Conservation (phyloP, 1,139 yeast genomes). For the Taphrina pruni region DNA sequence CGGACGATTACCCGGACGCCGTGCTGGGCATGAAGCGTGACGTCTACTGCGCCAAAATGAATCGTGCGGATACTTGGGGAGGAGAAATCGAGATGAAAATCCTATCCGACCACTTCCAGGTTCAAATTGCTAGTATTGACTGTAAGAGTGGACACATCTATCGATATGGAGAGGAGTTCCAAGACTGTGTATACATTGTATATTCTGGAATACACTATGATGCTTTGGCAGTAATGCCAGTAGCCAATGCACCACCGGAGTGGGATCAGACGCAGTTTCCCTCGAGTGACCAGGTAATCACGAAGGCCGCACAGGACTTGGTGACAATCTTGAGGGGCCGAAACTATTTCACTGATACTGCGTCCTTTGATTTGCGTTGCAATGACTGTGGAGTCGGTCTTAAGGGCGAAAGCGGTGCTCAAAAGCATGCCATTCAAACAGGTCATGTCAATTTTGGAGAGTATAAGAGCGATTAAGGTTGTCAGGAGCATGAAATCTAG, state of each 20-base stretch:
- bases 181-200: slow-evolving; percentile 58
- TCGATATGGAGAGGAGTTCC: slow-evolving; percentile 58
- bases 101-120: slow-evolving; percentile 60
- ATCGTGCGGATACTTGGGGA: slow-evolving; percentile 73
- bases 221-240: slow-evolving; percentile 58
- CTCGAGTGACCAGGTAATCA: slow-evolving; percentile 50
- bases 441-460: slow-evolving; percentile 74
- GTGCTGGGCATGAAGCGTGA: slow-evolving; percentile 62
- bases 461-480: slow-evolving; percentile 1
- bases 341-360: slow-evolving; percentile 72
- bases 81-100: slow-evolving; percentile 82
- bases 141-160: slow-evolving; percentile 69
- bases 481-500: not conserved
- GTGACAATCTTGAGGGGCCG: slow-evolving; percentile 58
- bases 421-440: slow-evolving; percentile 67
- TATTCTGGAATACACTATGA: slow-evolving; percentile 83
- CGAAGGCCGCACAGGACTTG: slow-evolving; percentile 56
- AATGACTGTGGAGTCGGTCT: slow-evolving; percentile 61
- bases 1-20: slow-evolving; percentile 61
- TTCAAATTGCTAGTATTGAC: slow-evolving; percentile 69
- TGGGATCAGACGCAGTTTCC: slow-evolving; percentile 57
- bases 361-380: slow-evolving; percentile 65
- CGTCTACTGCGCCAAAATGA: slow-evolving; percentile 69
- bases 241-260: slow-evolving; percentile 49
- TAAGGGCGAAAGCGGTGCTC: slow-evolving; percentile 71